Base-by-base conservation (phyloP, 2,329 filamentous ascomycete genomes). In the Arthrobotrys megalospora region DNA sequence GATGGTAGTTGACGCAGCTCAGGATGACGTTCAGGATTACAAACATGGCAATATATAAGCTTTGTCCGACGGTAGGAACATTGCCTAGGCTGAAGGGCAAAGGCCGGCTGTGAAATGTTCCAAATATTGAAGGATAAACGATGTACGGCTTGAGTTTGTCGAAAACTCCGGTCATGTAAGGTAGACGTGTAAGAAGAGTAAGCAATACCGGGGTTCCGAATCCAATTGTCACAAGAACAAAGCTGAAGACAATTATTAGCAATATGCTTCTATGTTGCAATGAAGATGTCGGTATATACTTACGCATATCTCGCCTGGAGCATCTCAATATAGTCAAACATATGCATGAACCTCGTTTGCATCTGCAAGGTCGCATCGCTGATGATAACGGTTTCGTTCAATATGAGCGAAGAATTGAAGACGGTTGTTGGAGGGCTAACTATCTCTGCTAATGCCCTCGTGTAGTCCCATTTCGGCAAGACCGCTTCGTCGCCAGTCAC, bases 41-140 rank as follows among this genome's bases (percentile, higher is more conserved):
- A 16, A 87, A 82, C 55, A 85, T 81, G 10, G 82, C 50, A 38
- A 88, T 85, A 80, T 86, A 88, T 11, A 87, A 64, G 6, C 82
- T 80, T 50, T 87, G 86, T 0, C 86, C 86, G 0, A 83, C 70
- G 0, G 85, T 87, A 0, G 86, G 86, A 1, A 82, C 82, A 67
- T 85, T 85, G 1, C 84, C 83, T 7, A 84, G 81, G 1, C 82
- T 81, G 47, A 65, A 84, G 0, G 83, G 84, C 6, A 85, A 80
- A 6, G 83, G 83, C 6, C 82, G 83, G 43, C 82, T 76, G 19
- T 83, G 81, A 64, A 84, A 83, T 1, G 80, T 82, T 8, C 83
- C 82, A 58, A 85, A 80, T 21, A 80, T 66, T 36, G 80, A 81
- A 0, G 84, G 84, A 45, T 83, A 84, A 52, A 83, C 72, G n/a